These are phyloP conservation scores for Mycena maculata DNA, from an alignment of 768 basidiomycete species.

Conservation along the genomic window DNA sequence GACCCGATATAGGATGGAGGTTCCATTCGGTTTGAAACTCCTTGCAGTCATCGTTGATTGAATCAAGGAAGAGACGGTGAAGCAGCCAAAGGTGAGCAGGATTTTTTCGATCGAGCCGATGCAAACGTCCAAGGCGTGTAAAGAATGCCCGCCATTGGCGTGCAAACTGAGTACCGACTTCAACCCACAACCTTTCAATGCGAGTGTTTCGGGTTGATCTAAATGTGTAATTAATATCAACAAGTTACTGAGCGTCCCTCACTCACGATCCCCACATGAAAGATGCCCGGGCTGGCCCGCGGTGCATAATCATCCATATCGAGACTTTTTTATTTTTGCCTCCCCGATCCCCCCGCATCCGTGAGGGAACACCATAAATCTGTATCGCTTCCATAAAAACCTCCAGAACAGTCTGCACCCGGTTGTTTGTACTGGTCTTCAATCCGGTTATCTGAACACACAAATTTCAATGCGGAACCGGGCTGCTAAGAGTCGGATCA, in stretches of 20 bases:
- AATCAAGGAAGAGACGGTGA: slow-evolving; percentile 42
- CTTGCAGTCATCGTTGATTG: slow-evolving; percentile 43
- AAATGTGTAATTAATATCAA: no score
- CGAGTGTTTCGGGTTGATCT: not conserved
- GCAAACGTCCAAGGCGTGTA: no score
- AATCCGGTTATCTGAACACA: slow-evolving; percentile 30
- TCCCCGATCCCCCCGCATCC: no score
- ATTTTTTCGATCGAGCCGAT: not conserved
- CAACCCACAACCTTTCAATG: not conserved
- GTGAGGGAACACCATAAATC: slow-evolving; percentile 22
- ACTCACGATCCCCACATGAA: slow-evolving; percentile 2
- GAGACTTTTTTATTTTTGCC: no score
- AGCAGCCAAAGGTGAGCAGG: not conserved
- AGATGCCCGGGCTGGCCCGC: no score
- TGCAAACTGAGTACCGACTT: no score
- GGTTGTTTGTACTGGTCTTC: slow-evolving; percentile 32
- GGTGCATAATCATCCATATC: no score
- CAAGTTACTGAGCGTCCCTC: no score
- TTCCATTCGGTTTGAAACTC: slow-evolving; percentile 48
- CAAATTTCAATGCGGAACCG: no score
- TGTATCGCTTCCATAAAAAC: slow-evolving; percentile 31
- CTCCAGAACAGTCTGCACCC: slow-evolving; percentile 17
- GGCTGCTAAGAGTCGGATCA: not conserved
- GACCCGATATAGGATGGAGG: slow-evolving; percentile 41
- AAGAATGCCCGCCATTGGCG: no score